A percentile compares a stretch with the other conserved stretches of the same genome.
phyloP scores from a whole-genome alignment of 768 basidiomycete species.

The Suillus lakei region DNA sequence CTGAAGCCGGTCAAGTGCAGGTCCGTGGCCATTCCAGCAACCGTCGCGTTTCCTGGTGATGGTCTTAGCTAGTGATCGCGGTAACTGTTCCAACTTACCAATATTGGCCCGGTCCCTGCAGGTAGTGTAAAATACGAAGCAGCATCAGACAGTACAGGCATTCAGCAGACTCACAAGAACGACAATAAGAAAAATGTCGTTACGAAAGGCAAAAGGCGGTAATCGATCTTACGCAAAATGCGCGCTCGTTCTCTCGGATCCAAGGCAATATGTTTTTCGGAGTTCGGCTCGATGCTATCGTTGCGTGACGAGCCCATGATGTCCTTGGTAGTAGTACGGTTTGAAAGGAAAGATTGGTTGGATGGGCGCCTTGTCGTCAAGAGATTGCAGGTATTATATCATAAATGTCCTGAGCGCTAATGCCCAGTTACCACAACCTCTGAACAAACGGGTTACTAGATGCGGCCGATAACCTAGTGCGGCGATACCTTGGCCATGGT shows the following conservation, averaged over 20 bases:
- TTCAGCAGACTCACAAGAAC: conserved; percentile 43
- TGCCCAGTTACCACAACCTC: not conserved
- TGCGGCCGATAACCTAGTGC: not conserved
- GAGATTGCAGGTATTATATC: not conserved
- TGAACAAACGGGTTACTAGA: not conserved
- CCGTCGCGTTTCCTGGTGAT: conserved; percentile 42
- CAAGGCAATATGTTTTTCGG: conserved; percentile 6
- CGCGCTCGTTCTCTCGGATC: conserved; percentile 26
- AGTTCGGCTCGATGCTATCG: not conserved
- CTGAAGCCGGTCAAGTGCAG: conserved; percentile 38
- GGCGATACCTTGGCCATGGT: not conserved
- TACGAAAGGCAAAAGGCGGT: conserved; percentile 48
- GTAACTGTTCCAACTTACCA: conserved; percentile 32
- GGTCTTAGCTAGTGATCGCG: not conserved
- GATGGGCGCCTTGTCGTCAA: not conserved
- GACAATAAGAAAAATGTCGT: conserved; percentile 49
- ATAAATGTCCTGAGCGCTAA: not conserved
- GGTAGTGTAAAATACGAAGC: not conserved
- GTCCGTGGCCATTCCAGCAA: conserved; percentile 49
- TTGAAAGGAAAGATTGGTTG: not conserved
- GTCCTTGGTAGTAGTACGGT: not conserved
- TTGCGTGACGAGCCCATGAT: not conserved
- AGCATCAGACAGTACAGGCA: not conserved
- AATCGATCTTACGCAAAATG: conserved; percentile 47
- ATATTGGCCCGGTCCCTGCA: conserved; percentile 49